Conservation (phyloP, 352 stramenopile genomes). For the Globisporangium acanthophoron region DNA sequence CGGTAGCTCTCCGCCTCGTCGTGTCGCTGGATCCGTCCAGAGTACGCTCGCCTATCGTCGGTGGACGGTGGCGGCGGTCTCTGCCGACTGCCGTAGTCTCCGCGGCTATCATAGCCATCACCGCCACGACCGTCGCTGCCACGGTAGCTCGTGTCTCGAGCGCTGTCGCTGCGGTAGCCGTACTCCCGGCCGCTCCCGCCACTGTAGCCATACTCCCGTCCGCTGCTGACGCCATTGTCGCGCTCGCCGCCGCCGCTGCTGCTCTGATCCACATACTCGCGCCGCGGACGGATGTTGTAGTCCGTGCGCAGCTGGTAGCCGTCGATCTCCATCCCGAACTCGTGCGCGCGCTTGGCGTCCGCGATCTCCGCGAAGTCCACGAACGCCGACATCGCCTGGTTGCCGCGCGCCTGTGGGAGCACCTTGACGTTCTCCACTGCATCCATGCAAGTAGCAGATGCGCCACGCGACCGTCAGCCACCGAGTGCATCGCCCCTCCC, state of each 20-base stretch:
- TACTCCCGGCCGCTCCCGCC: not conserved
- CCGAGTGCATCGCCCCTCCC: not conserved
- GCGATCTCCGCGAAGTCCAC: conserved; percentile 45
- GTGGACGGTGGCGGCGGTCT: not conserved
- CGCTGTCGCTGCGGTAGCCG: not conserved
- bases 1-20: conserved; percentile 3
- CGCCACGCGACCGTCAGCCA: not conserved
- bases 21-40: not conserved
- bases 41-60: conserved; percentile 1
- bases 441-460: not conserved
- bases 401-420: conserved; percentile 34
- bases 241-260: not conserved
- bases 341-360: conserved; percentile 38
- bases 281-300: conserved; percentile 42
- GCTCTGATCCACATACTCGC: not conserved
- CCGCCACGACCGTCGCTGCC: not conserved
- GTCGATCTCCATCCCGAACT: conserved; percentile 32
- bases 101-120: not conserved
- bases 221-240: not conserved
- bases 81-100: not conserved
- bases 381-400: conserved; percentile 57
- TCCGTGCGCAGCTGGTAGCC: conserved; percentile 39
- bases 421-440: conserved; percentile 61
- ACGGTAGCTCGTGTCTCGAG: not conserved
- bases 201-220: not conserved